These are phyloP conservation scores for Cladorrhinum sp. DNA, from an alignment of 2,329 filamentous ascomycete species.

Conservation along the genomic window DNA sequence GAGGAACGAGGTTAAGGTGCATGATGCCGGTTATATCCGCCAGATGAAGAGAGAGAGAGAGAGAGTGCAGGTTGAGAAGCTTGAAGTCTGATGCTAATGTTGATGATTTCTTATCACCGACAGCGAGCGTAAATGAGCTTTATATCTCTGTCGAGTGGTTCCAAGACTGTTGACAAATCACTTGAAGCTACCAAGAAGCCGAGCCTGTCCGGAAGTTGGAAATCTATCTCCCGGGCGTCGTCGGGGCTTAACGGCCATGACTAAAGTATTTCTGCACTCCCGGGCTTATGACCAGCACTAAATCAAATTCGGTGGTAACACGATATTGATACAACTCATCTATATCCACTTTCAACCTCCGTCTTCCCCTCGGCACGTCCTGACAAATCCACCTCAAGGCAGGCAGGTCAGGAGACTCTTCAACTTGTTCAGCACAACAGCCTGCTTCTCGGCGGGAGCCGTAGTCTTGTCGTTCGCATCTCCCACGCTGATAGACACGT, in stretches of 20 bases:
- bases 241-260: neutral
- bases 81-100: too few species aligned
- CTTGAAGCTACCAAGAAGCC: neutral
- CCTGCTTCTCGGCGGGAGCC: slow-evolving; percentile 49
- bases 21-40: neutral
- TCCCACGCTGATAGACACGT: slow-evolving; percentile 61
- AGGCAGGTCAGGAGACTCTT: slow-evolving; percentile 22
- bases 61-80: too few species aligned
- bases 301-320: neutral
- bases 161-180: neutral
- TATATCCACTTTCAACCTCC: neutral
- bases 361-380: neutral
- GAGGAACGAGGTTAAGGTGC: neutral
- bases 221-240: neutral
- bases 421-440: slow-evolving; percentile 49
- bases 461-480: slow-evolving; percentile 60
- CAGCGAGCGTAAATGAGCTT: neutral
- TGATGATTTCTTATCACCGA: too few species aligned
- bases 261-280: neutral
- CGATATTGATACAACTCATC: neutral
- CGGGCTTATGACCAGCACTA: neutral
- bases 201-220: neutral
- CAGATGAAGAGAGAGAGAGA: too few species aligned
- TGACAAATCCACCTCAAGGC: slow-evolving; percentile 6
- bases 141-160: neutral